Evolutionary conservation across 768 basidiomycete species (phyloP), one percentile per base, ranked within the genome.

Genomic region (Tricholoma sp.): DNA sequence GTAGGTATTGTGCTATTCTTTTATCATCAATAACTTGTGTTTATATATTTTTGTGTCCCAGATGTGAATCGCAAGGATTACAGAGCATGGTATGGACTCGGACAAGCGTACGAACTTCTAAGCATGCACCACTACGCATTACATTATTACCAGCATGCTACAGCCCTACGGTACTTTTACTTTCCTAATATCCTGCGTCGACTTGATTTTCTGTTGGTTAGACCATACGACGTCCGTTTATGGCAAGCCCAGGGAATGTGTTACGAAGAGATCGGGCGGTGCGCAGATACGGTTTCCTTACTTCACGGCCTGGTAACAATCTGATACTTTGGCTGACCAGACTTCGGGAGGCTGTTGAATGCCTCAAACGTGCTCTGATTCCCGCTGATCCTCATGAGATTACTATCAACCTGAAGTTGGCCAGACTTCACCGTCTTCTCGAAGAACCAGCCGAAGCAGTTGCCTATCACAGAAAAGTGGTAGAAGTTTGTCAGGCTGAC

Each of bases 31-130:
- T 16, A 50, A 47, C 18, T 43, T 53, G 24, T 34, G 7, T 54
- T 46, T 39, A 52, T 32, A 31, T 41, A 8, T 16, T 57, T 50
- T 9, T 47, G 16, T 19, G 53, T 35, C 50, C 46, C 58, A 98
- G 96, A 98, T 66, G 88, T 97, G 61, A 96, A 96, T 66, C 83
- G 92, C 55, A 97, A 98, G 68, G 97, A 99, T 72, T 98, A 97
- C 67, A 76, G 96, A 57, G 96, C 95, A 5, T 99, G 97, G 97
- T 98, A 95, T 72, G 97, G 97, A 34, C 85, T 99, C 53, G 97
- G 96, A 3, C 97, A 99, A 69, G 94, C 96, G 11, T 99, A 98
- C 68, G 96, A 98, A 66, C 79, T 99, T 21, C 74, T 98, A 54
- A 94, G 89, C 67, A 98, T 98, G 95, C 93, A 93, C 60, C 87